Evolutionary conservation across 108 stramenopile genomes (phyloP).

Genomic region (Fragilariopsis cylindrus): DNA sequence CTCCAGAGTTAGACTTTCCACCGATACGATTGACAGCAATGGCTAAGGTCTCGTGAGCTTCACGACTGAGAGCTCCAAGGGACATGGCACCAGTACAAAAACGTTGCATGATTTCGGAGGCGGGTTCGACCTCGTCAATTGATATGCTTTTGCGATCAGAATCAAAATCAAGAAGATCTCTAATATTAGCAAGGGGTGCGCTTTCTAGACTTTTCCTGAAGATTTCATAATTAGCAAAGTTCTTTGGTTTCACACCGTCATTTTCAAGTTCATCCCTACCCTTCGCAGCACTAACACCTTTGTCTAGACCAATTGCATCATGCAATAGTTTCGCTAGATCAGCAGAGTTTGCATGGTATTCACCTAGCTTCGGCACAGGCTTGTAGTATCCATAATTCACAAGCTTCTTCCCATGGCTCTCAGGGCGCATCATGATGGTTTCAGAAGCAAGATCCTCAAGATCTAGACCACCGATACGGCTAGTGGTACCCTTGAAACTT

Average conservation of each 20-base stretch:
- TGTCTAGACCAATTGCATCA: constrained; percentile 88
- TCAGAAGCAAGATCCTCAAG: constrained; percentile 81
- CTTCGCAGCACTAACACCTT: constrained; percentile 74
- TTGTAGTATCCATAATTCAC: constrained; percentile 92
- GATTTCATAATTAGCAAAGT: constrained; percentile 85
- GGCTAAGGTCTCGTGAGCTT: constrained; percentile 94
- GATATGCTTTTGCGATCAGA: constrained; percentile 80
- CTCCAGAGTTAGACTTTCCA: constrained; percentile 93
- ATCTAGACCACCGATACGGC: constrained; percentile 80
- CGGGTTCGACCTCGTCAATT: constrained; percentile 85
- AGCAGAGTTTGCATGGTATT: constrained; percentile 95
- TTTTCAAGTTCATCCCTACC: constrained; percentile 78
- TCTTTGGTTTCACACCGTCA: constrained; percentile 75
- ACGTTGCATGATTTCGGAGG: constrained; percentile 85
- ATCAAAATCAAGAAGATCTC: constrained; percentile 90
- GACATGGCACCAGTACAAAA: constrained; percentile 97
- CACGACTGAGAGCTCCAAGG: constrained; percentile 89
- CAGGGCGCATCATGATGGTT: constrained; percentile 86
- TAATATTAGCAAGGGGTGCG: constrained; percentile 89
- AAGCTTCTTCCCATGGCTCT: constrained; percentile 65
- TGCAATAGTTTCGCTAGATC: constrained; percentile 92
- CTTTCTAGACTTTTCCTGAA: constrained; percentile 79
- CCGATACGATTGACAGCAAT: constrained; percentile 94
- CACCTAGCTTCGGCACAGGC: constrained; percentile 85
- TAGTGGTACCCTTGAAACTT: constrained; percentile 96